Conservation (phyloP, 495 filamentous ascomycete species). For the Aspergillus homomorphus region DNA sequence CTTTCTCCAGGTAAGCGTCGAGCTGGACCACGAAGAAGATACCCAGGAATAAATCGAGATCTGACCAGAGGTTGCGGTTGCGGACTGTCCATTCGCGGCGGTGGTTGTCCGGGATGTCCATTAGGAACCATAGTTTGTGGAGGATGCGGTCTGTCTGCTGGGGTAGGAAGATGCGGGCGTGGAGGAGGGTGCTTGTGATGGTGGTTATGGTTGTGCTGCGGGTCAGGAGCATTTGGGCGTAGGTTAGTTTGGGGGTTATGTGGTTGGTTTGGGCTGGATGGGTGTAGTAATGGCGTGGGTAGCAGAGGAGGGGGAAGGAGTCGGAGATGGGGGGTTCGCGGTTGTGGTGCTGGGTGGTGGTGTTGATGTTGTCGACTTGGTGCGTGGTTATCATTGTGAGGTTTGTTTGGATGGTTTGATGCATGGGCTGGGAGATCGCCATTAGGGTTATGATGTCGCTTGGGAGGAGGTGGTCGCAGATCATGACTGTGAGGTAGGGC, state of each 20-base stretch:
- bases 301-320: slow-evolving; percentile 49
- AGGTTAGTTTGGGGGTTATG: slow-evolving; percentile 13
- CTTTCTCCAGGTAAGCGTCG: slow-evolving; percentile 55
- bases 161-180: too few relatives aligned
- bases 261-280: slow-evolving; percentile 38
- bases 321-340: slow-evolving; percentile 40
- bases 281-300: slow-evolving; percentile 49
- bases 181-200: slow-evolving; percentile 56
- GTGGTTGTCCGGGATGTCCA: slow-evolving; percentile 54
- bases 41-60: slow-evolving; percentile 52
- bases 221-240: not conserved
- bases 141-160: slow-evolving; percentile 42
- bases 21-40: slow-evolving; percentile 61
- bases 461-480: not conserved
- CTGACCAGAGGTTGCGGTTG: slow-evolving; percentile 45
- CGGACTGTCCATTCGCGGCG: slow-evolving; percentile 48
- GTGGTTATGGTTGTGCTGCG: not conserved
- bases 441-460: not conserved
- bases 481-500: not conserved
- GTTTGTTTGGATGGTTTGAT: not conserved
- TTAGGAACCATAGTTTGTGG: slow-evolving; percentile 63
- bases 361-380: not conserved
- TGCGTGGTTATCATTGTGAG: not conserved
- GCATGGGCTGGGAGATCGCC: not conserved
- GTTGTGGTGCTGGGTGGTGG: slow-evolving; percentile 56